phyloP scores from a whole-genome alignment of 352 stramenopile species.

The Globisporangium canariense region DNA sequence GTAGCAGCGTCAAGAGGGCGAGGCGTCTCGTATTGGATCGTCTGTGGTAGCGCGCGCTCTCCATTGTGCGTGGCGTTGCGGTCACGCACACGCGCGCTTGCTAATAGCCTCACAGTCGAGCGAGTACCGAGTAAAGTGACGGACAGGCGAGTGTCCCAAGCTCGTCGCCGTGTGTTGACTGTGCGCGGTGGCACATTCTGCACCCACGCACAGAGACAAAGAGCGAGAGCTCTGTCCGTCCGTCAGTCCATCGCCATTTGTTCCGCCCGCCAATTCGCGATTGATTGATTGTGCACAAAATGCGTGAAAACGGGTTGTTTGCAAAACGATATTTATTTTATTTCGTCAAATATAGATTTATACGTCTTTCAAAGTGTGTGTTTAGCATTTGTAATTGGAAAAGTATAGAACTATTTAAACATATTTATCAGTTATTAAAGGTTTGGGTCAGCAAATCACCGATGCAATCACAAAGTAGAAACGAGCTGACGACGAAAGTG shows the following conservation, averaged over 20 bases:
- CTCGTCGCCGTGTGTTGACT: not conserved
- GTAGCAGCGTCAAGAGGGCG: not conserved
- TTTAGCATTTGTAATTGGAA: no score
- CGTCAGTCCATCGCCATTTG: constrained; percentile 5
- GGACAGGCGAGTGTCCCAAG: no score
- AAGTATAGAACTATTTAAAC: not conserved
- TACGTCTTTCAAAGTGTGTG: not conserved
- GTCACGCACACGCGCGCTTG: not conserved
- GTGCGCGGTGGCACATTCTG: not conserved
- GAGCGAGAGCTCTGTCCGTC: not conserved
- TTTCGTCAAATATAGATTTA: not conserved
- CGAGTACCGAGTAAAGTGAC: not conserved
- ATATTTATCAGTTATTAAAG: not conserved
- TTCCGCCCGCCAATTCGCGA: not conserved
- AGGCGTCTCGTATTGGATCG: constrained; percentile 1
- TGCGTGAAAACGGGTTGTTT: not conserved
- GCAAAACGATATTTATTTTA: not conserved
- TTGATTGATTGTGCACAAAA: not conserved
- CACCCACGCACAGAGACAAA: constrained; percentile 6
- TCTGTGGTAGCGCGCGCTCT: not conserved
- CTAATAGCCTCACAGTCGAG: not conserved
- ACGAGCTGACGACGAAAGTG: not conserved
- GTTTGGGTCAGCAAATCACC: constrained; percentile 4
- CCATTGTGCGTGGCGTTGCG: not conserved
- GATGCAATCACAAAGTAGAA: not conserved